Conservation (phyloP, 108 stramenopile genomes). For the Fistulifera pelliculosa region DNA sequence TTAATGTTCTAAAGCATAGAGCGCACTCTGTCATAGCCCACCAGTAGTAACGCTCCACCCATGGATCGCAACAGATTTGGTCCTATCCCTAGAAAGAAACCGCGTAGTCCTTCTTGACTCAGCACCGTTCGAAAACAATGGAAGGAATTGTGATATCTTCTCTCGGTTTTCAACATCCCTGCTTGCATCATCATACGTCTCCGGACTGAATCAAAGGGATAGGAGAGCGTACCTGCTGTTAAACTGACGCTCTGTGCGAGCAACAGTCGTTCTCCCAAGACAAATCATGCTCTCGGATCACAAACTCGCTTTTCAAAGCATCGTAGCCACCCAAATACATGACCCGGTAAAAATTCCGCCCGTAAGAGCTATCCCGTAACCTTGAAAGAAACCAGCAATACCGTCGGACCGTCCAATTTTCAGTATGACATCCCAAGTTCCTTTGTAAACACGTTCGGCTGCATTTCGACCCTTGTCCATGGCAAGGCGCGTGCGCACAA, state of each 20-base stretch:
- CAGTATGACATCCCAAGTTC: slow-evolving; percentile 63
- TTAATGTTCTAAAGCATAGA: neutral
- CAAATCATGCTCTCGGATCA: slow-evolving; percentile 2
- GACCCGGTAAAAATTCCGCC: slow-evolving; percentile 94
- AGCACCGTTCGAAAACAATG: slow-evolving; percentile 56
- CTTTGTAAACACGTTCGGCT: slow-evolving; percentile 32
- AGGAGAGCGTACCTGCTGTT: slow-evolving; percentile 86
- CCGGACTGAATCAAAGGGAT: slow-evolving; percentile 97
- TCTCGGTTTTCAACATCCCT: slow-evolving; percentile 31
- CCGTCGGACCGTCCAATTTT: slow-evolving; percentile 76
- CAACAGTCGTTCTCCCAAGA: slow-evolving; percentile 53
- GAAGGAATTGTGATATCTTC: slow-evolving; percentile 47
- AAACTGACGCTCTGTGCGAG: slow-evolving; percentile 87
- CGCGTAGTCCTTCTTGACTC: slow-evolving; percentile 50
- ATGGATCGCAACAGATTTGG: slow-evolving; percentile 74
- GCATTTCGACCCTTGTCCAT: slow-evolving; percentile 74
- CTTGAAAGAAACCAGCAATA: slow-evolving; percentile 89
- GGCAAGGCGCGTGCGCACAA: slow-evolving; percentile 92
- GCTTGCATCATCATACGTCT: slow-evolving; percentile 97
- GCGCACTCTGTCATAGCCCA: slow-evolving; percentile 56
- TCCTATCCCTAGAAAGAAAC: slow-evolving; percentile 73
- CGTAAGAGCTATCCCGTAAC: slow-evolving; percentile 88
- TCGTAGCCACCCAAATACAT: slow-evolving; percentile 96
- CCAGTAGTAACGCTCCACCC: slow-evolving; percentile 72
- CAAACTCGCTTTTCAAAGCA: slow-evolving; percentile 70